These are phyloP conservation scores for Kwoniella shandongensis DNA, from an alignment of 768 basidiomycete genomes.

Conservation along the genomic window DNA sequence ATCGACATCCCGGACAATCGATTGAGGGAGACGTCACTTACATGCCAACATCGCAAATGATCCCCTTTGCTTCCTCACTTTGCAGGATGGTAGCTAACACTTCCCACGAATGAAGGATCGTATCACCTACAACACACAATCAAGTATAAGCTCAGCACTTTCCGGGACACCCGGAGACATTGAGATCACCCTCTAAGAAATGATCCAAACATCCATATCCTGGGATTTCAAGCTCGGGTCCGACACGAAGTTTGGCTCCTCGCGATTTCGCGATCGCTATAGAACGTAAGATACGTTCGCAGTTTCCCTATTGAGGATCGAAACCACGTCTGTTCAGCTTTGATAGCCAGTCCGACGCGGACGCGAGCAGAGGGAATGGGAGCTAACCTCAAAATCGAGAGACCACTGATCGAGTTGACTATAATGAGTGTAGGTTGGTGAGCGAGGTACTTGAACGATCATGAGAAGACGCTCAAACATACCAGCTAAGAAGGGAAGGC, in stretches of 20 bases:
- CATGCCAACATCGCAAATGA: slow-evolving; percentile 97
- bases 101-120: slow-evolving; percentile 95
- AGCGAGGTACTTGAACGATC: too few relatives aligned
- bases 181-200: slow-evolving; percentile 84
- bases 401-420: slow-evolving; percentile 98
- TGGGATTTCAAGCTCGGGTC: slow-evolving; percentile 96
- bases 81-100: slow-evolving; percentile 86
- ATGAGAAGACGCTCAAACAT: too few relatives aligned
- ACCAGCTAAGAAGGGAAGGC: slow-evolving; percentile 35
- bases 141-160: too few relatives aligned
- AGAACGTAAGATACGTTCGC: slow-evolving; percentile 82
- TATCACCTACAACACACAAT: slow-evolving; percentile 72
- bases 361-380: too few relatives aligned
- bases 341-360: too few relatives aligned
- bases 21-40: slow-evolving; percentile 59
- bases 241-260: slow-evolving; percentile 87
- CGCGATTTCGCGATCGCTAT: slow-evolving; percentile 82
- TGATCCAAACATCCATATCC: slow-evolving; percentile 98
- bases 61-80: slow-evolving; percentile 74
- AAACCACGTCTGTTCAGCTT: too few relatives aligned
- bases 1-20: neutral
- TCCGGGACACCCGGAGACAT: too few relatives aligned
- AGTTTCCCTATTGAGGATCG: slow-evolving; percentile 68
- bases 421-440: neutral
- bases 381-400: slow-evolving; percentile 90